These are phyloP conservation scores for Tetrapisispora fleetii DNA, from an alignment of 805 yeast genomes.

Conservation along the genomic window DNA sequence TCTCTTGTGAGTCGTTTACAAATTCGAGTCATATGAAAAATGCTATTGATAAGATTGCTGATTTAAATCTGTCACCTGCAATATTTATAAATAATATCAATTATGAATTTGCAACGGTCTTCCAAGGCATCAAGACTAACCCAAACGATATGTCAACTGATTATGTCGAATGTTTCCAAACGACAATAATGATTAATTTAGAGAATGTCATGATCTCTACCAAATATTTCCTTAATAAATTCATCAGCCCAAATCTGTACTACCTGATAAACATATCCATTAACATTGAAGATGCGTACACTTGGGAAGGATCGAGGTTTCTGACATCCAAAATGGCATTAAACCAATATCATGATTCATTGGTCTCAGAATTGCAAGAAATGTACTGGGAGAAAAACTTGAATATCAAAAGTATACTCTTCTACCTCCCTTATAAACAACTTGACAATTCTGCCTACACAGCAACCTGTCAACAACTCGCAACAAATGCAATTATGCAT, in stretches of 20 bases:
- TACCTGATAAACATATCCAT: slow-evolving; percentile 15
- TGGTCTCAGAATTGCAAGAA: slow-evolving; percentile 13
- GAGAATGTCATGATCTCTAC: slow-evolving; percentile 16
- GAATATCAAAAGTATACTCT: slow-evolving; percentile 9
- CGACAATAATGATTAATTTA: slow-evolving; percentile 11
- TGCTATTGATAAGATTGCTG: background rate
- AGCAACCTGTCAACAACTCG: slow-evolving; percentile 3
- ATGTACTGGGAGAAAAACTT: slow-evolving; percentile 1
- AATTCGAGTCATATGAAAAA: background rate
- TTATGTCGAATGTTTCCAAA: background rate
- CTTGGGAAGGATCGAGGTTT: slow-evolving; percentile 6
- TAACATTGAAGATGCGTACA: slow-evolving; percentile 1
- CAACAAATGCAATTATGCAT: slow-evolving; percentile 6
- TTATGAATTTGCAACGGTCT: slow-evolving; percentile 6
- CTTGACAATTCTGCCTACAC: slow-evolving; percentile 2
- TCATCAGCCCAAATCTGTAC: slow-evolving; percentile 1
- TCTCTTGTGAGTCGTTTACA: slow-evolving; percentile 4
- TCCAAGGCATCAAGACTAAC: background rate
- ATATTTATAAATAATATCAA: slow-evolving; percentile 18
- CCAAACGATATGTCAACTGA: background rate
- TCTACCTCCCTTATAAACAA: slow-evolving; percentile 7
- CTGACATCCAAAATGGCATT: slow-evolving; percentile 15
- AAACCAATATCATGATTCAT: slow-evolving; percentile 20
- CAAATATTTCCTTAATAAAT: slow-evolving; percentile 10
- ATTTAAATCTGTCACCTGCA: slow-evolving; percentile 1